Evolutionary conservation across 768 basidiomycete genomes (phyloP).

Genomic region (Podaxis sp.): DNA sequence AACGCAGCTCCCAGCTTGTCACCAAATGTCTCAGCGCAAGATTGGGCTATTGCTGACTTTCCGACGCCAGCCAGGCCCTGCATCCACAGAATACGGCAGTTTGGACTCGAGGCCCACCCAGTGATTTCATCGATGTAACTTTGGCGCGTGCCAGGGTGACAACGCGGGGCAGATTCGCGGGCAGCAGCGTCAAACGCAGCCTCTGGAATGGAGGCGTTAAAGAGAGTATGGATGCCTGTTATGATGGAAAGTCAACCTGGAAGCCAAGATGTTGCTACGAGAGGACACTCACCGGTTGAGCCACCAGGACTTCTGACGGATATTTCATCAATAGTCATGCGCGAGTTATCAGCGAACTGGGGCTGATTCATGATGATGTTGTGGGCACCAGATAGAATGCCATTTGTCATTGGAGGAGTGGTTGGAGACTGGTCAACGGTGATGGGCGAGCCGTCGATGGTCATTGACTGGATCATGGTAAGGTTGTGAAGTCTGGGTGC

Average conservation of each 20-base stretch:
- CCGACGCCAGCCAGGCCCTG: slow-evolving; percentile 6
- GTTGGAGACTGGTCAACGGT: background rate
- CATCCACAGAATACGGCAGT: background rate
- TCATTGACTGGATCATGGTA: background rate
- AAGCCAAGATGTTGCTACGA: background rate
- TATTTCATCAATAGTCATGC: background rate
- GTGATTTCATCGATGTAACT: slow-evolving; percentile 49
- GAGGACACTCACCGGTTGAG: background rate
- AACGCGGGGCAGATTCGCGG: background rate
- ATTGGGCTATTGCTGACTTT: slow-evolving; percentile 5
- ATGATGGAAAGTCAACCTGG: background rate
- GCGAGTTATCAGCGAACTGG: background rate
- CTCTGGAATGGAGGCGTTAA: background rate
- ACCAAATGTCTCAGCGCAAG: slow-evolving; percentile 1
- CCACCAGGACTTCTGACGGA: background rate
- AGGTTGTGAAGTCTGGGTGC: background rate
- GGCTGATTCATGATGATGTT: background rate
- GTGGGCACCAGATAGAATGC: background rate
- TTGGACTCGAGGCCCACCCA: background rate
- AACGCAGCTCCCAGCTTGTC: background rate
- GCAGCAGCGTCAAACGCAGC: background rate
- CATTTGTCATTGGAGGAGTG: background rate
- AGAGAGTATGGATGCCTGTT: background rate
- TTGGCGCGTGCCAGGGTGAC: background rate
- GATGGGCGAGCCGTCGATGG: background rate